These are phyloP conservation scores for Candida taoyuanica DNA, from an alignment of 805 yeast genomes.

Conservation along the genomic window DNA sequence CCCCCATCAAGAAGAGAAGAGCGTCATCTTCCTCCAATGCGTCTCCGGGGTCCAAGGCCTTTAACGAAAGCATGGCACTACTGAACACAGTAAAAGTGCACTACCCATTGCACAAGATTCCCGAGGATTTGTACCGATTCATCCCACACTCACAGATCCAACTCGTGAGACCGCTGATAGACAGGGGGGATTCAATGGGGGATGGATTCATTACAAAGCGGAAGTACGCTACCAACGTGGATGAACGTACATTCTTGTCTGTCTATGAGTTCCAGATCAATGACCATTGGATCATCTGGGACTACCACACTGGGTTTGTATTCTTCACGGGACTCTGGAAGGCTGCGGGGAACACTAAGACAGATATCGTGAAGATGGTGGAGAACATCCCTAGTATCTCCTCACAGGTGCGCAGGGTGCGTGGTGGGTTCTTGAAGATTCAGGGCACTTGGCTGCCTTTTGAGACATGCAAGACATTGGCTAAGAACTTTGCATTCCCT, in stretches of 20 bases:
- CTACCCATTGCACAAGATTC: slow-evolving; percentile 16
- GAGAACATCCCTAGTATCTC: slow-evolving; percentile 23
- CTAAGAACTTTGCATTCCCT: slow-evolving; percentile 70
- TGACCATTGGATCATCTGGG: slow-evolving; percentile 60
- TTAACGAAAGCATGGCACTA: slow-evolving; percentile 12
- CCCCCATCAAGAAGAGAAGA: slow-evolving; percentile 10
- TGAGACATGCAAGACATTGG: slow-evolving; percentile 60
- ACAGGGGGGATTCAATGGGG: slow-evolving; percentile 1
- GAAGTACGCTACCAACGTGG: slow-evolving; percentile 69
- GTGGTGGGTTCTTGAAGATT: slow-evolving; percentile 88
- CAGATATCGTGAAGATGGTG: slow-evolving; percentile 72
- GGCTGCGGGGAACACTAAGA: slow-evolving; percentile 52
- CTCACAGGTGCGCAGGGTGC: slow-evolving; percentile 49
- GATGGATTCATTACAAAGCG: slow-evolving; percentile 26
- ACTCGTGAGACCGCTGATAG: slow-evolving; percentile 9
- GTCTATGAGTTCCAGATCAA: slow-evolving; percentile 70
- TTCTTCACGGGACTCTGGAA: slow-evolving; percentile 22
- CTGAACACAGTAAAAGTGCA: slow-evolving; percentile 19
- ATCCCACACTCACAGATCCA: slow-evolving; percentile 22
- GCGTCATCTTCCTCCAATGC: slow-evolving; percentile 5
- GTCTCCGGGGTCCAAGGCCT: slow-evolving; percentile 10
- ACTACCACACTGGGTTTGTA: slow-evolving; percentile 18
- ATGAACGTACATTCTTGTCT: slow-evolving; percentile 62
- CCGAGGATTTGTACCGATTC: slow-evolving; percentile 12
- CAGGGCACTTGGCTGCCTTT: slow-evolving; percentile 94